Evolutionary conservation across 805 yeast species (phyloP).

Genomic region (Metschnikowia matae): DNA sequence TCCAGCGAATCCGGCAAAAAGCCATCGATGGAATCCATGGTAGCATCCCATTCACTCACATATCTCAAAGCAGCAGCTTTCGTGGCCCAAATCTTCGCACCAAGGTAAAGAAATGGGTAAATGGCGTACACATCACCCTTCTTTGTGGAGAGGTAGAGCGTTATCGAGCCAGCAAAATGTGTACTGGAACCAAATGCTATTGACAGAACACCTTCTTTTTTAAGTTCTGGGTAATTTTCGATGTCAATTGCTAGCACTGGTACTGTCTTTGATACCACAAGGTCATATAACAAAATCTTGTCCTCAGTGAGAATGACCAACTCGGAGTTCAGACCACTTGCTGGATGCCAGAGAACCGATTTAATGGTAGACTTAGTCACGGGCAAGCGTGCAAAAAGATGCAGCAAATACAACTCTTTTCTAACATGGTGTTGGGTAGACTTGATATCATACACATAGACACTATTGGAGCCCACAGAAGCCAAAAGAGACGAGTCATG

Average conservation of each 20-base stretch:
- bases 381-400: background rate
- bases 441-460: constrained; percentile 11
- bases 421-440: background rate
- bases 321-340: constrained; percentile 11
- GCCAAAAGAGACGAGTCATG: constrained; percentile 12
- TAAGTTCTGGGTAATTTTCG: constrained; percentile 4
- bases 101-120: constrained; percentile 11
- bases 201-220: constrained; percentile 6
- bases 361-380: background rate
- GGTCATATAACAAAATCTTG: constrained; percentile 12
- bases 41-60: constrained; percentile 9
- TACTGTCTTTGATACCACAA: constrained; percentile 8
- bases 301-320: constrained; percentile 13
- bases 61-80: constrained; percentile 8
- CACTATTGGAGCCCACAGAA: constrained; percentile 7
- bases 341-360: constrained; percentile 16
- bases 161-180: constrained; percentile 13
- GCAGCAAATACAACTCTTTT: background rate
- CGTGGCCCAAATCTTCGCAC: constrained; percentile 7
- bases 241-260: constrained; percentile 11
- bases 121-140: constrained; percentile 12
- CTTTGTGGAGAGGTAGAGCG: constrained; percentile 13
- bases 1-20: constrained; percentile 12
- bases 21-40: constrained; percentile 1
- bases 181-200: constrained; percentile 15